These are phyloP conservation scores for Penicillium turbatum DNA, from an alignment of 495 filamentous ascomycete species.

Conservation along the genomic window DNA sequence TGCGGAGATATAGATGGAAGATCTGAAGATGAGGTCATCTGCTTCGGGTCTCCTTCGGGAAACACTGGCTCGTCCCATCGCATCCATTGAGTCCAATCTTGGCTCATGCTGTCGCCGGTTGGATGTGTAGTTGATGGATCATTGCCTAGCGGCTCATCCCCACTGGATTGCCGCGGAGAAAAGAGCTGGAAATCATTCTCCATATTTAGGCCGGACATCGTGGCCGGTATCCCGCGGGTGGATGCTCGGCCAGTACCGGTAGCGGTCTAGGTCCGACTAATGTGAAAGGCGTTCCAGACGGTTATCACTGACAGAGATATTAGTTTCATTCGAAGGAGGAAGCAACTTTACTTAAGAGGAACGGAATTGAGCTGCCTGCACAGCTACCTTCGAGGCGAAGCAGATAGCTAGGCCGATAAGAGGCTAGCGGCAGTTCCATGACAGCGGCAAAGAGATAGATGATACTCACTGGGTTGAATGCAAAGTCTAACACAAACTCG, in stretches of 20 bases:
- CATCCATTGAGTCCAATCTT: conserved; percentile 51
- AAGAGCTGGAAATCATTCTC: conserved; percentile 42
- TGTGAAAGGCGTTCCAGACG: background rate
- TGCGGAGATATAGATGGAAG: conserved; percentile 31
- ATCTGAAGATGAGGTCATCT: conserved; percentile 23
- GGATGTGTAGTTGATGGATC: conserved; percentile 15
- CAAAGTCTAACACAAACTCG: background rate
- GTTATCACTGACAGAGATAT: conserved; percentile 8
- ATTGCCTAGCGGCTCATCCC: conserved; percentile 22
- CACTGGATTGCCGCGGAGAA: conserved; percentile 27
- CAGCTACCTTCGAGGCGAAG: background rate
- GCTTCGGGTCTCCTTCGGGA: conserved; percentile 22
- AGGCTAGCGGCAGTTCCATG: background rate
- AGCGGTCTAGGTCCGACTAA: conserved; percentile 1
- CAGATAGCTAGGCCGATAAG: background rate
- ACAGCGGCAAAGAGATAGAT: background rate
- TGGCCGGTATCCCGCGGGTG: conserved; percentile 15
- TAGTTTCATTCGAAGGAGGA: background rate
- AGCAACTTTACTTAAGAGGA: background rate
- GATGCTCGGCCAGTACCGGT: conserved; percentile 12
- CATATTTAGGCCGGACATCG: conserved; percentile 29
- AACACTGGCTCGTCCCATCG: conserved; percentile 45
- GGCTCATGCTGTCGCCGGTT: conserved; percentile 26
- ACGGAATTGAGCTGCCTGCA: conserved; percentile 3
- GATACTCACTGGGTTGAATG: conserved; percentile 13